phyloP scores from a whole-genome alignment of 2,329 filamentous ascomycete species.

The Cordyceps tenuipes region DNA sequence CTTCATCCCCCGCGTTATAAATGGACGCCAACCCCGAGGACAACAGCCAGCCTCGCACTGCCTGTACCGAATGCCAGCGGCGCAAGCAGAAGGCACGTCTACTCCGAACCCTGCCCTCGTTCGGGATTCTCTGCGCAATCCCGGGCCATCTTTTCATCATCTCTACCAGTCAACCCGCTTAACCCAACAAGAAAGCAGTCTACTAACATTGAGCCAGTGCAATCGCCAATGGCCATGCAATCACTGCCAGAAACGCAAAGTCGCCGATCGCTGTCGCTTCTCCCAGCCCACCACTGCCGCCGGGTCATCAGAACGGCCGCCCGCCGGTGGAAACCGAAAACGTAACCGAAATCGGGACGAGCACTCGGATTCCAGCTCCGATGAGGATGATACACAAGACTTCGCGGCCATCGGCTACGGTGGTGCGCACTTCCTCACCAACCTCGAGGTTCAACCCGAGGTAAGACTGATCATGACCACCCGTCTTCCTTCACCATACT shows the following conservation, averaged over 20 bases:
- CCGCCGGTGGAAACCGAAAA: conserved; percentile 3
- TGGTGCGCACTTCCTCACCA: conserved; percentile 24
- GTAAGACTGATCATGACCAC: conserved; percentile 14
- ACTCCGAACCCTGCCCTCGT: background rate
- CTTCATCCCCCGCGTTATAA: background rate
- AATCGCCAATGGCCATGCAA: conserved; percentile 33
- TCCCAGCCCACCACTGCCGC: conserved; percentile 15
- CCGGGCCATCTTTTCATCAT: background rate
- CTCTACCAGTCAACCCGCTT: background rate
- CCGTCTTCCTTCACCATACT: background rate
- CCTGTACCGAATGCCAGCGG: conserved; percentile 36
- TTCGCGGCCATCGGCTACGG: conserved; percentile 30
- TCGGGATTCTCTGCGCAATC: background rate
- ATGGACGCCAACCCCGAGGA: conserved; percentile 14
- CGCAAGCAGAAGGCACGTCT: conserved; percentile 30
- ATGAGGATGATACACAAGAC: conserved; percentile 19
- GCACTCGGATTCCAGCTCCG: conserved; percentile 16
- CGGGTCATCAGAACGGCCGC: conserved; percentile 17
- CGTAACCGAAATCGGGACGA: conserved; percentile 12
- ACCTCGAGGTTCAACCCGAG: conserved; percentile 19
- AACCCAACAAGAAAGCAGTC: background rate
- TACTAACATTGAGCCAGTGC: conserved; percentile 22
- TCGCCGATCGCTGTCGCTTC: conserved; percentile 29
- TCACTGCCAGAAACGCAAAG: conserved; percentile 32
- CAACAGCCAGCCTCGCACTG: conserved; percentile 20